phyloP scores from a whole-genome alignment of 139 green algal species.

The Haematococcus lacustris region DNA sequence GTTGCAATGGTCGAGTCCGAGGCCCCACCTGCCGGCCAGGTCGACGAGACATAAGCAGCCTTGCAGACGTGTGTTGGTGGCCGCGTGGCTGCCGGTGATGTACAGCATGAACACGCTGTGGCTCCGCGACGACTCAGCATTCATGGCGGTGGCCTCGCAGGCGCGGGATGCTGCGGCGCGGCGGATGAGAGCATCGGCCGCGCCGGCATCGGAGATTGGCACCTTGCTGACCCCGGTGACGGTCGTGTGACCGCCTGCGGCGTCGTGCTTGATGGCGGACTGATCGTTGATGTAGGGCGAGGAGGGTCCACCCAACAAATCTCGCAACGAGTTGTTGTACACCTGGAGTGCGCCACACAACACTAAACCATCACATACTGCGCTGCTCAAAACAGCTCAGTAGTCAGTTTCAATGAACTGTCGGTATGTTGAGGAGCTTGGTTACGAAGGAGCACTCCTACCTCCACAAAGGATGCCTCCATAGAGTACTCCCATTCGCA shows the following conservation, averaged over 20 bases:
- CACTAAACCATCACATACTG: too few relatives aligned
- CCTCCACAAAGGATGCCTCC: constrained; percentile 83
- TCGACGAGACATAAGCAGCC: constrained; percentile 89
- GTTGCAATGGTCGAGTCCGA: too few relatives aligned
- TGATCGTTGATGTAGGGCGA: constrained; percentile 43
- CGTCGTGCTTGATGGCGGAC: constrained; percentile 81
- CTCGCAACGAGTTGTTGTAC: constrained; percentile 41
- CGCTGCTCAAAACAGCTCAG: too few relatives aligned
- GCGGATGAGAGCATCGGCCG: constrained; percentile 56
- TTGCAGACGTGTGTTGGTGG: constrained; percentile 50
- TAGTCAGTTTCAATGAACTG: too few relatives aligned
- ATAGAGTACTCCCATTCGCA: constrained; percentile 81
- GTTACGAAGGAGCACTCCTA: too few relatives aligned
- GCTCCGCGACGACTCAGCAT: constrained; percentile 73
- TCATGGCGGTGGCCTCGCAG: constrained; percentile 89
- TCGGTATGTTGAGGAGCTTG: too few relatives aligned
- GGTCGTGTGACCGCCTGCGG: constrained; percentile 61
- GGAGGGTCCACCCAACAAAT: constrained; percentile 63
- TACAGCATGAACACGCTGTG: constrained; percentile 95
- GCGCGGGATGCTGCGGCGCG: constrained; percentile 55
- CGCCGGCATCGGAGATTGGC: constrained; percentile 51
- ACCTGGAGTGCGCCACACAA: too few relatives aligned
- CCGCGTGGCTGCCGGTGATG: constrained; percentile 75
- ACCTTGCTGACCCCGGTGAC: constrained; percentile 43
- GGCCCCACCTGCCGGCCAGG: constrained; percentile 82